phyloP scores from a whole-genome alignment of 2,329 filamentous ascomycete genomes.

The Xylariomycetidae sp. region DNA sequence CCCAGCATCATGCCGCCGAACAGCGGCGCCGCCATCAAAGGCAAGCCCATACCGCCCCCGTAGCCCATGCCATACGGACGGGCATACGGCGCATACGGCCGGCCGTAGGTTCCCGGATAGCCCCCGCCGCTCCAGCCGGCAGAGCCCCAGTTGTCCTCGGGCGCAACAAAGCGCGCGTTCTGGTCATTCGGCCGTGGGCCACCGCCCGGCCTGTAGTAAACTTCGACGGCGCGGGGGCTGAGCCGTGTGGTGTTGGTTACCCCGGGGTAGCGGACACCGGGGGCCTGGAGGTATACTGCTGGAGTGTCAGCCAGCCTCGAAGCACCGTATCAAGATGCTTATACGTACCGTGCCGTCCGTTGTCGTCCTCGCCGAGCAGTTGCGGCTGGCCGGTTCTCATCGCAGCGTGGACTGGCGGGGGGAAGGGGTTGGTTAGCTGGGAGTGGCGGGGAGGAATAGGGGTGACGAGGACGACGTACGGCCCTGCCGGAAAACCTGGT shows the following conservation, averaged over 20 bases:
- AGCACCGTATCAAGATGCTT: not conserved
- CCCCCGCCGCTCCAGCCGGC: conserved; percentile 34
- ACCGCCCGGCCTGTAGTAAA: conserved; percentile 10
- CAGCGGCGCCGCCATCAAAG: conserved; percentile 38
- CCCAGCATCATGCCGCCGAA: conserved; percentile 40
- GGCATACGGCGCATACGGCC: conserved; percentile 41
- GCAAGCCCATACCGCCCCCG: conserved; percentile 39
- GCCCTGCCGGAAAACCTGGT: conserved; percentile 38
- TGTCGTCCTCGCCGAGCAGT: conserved; percentile 44
- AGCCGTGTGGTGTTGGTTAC: conserved; percentile 11
- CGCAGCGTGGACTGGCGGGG: conserved; percentile 44
- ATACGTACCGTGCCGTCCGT: conserved; percentile 36
- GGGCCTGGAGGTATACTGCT: conserved; percentile 51
- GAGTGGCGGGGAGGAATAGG: too few relatives aligned
- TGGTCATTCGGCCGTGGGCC: not conserved
- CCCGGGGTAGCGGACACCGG: conserved; percentile 25
- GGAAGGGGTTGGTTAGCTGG: too few relatives aligned
- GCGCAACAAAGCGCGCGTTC: not conserved
- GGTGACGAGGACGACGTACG: too few relatives aligned
- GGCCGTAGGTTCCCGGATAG: conserved; percentile 38
- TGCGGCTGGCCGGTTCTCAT: conserved; percentile 50
- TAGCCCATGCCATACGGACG: conserved; percentile 36
- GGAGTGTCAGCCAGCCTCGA: not conserved
- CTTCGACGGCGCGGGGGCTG: conserved; percentile 21
- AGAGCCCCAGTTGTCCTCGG: conserved; percentile 1